Evolutionary conservation across 1,284 basidiomycete species (phyloP).

Genomic region (Microbotryum lychnidis-dioicae): DNA sequence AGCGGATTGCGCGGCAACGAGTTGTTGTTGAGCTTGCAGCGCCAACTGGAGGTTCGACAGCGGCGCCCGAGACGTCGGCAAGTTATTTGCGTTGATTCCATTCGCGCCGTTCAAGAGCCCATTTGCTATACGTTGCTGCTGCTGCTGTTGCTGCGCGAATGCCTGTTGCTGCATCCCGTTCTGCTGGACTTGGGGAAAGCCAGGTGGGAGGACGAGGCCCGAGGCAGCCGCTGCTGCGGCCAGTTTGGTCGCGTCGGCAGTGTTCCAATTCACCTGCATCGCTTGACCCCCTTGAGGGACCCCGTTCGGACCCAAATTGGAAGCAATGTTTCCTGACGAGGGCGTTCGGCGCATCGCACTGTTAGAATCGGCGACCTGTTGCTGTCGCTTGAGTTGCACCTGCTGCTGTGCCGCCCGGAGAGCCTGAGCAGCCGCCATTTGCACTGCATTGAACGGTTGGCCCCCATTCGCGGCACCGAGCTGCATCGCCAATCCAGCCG

Average conservation of each 20-base stretch:
- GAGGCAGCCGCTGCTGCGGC: background rate
- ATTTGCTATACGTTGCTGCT: too few relatives aligned
- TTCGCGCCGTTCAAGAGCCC: too few relatives aligned
- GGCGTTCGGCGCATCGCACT: too few relatives aligned
- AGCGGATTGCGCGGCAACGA: background rate
- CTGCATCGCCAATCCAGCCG: background rate
- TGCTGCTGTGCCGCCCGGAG: conserved; percentile 1
- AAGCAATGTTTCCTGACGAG: too few relatives aligned
- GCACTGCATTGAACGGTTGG: background rate
- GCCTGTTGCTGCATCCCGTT: too few relatives aligned
- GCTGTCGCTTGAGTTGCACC: conserved; percentile 2
- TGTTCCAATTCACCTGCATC: background rate
- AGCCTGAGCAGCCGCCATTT: conserved; percentile 2
- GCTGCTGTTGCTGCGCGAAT: too few relatives aligned
- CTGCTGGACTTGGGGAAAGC: background rate
- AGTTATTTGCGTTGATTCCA: too few relatives aligned
- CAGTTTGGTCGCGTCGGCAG: background rate
- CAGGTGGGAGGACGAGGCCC: background rate
- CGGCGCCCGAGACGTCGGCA: background rate
- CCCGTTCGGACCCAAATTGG: too few relatives aligned
- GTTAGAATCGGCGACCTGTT: background rate
- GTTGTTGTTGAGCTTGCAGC: background rate
- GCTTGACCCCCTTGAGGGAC: background rate
- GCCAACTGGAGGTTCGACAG: background rate
- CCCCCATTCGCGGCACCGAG: background rate